Base-by-base conservation (phyloP, 352 stramenopile genomes). In the Pythium insidiosum region DNA sequence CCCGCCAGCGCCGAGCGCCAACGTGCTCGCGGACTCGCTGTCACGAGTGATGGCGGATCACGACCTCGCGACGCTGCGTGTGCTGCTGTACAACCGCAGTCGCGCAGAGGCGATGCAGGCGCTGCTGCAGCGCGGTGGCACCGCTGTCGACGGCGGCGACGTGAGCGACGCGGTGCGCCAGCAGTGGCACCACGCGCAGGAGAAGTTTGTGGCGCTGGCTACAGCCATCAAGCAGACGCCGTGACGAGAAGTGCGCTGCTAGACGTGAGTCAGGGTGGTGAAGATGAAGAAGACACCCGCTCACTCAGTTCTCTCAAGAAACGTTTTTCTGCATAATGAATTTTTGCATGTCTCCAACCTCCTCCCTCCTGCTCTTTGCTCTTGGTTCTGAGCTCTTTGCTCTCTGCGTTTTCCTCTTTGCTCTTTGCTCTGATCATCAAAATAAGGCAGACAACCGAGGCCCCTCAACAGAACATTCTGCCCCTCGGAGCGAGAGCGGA, bases 31-130 rank as follows among this genome's bases (percentile, higher is more conserved):
- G 0, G 68, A 84, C 33, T 86, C 74, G 23, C 58, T 92, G 4
- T 47, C 69, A 40, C 70, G 72, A 20, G 72, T 72, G 0, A 54
- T 92, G 39, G 45, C 50, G n/a, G 63, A 58, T 20, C 80, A 92
- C 44, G 49, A 75, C 36, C 43, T 80, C 10, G 41, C 78, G 26
- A 70, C 80, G 38, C 64, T 92, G 16, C 65, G 65, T 9, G 34
- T 73, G n/a, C 58, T 92, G 30, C 58, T 92, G 34, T 79, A 88
- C 69, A 80, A 90, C 50, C 74, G 80, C 15, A 67, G 71, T 16
- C 73, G 72, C 34, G 73, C 71, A 0, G 77, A 90, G 40, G 63
- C 78, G 21, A 47, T 92, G 25, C 80, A 92, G 55, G 72, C 75
- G 24, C 52, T 92, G 10, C 54, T 92, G 44, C 74, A 92, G 54